phyloP scores from a whole-genome alignment of 441 rosid genomes.

The Erodium moschatum region DNA sequence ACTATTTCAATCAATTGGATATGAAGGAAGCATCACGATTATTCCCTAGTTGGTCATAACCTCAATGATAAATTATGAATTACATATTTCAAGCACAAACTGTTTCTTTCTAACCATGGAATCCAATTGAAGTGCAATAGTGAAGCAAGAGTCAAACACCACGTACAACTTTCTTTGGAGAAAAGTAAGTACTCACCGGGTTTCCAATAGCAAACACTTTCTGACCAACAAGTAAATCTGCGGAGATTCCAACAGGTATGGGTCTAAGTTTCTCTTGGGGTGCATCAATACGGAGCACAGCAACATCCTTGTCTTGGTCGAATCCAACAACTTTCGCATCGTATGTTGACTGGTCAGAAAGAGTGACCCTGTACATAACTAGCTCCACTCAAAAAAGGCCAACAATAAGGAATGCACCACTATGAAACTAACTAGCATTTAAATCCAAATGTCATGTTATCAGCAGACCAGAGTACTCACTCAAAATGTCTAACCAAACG shows the following conservation, averaged over 20 bases:
- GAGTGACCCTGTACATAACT: slow-evolving; percentile 28
- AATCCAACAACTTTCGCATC: slow-evolving; percentile 89
- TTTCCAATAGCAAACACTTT: slow-evolving; percentile 78
- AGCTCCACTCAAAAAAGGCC: too few species aligned
- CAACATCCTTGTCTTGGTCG: slow-evolving; percentile 97
- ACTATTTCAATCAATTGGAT: too few species aligned
- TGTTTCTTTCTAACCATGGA: background rate
- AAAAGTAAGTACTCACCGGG: slow-evolving; percentile 52
- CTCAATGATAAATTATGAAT: background rate
- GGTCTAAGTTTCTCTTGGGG: slow-evolving; percentile 72
- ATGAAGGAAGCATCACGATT: background rate
- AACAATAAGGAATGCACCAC: too few species aligned
- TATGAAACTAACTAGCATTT: too few species aligned
- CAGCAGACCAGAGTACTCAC: too few species aligned
- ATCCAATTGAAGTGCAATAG: background rate
- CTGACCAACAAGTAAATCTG: slow-evolving; percentile 94
- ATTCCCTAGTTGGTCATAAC: background rate
- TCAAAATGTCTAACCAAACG: too few species aligned
- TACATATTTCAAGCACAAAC: background rate
- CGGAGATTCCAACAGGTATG: slow-evolving; percentile 80
- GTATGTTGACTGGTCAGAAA: slow-evolving; percentile 69
- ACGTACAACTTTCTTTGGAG: background rate
- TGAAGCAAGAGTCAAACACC: background rate
- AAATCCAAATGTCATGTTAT: too few species aligned
- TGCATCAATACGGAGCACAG: slow-evolving; percentile 63